These are phyloP conservation scores for Trichoderma lentiforme DNA, from an alignment of 2,329 filamentous ascomycete genomes.

Conservation along the genomic window DNA sequence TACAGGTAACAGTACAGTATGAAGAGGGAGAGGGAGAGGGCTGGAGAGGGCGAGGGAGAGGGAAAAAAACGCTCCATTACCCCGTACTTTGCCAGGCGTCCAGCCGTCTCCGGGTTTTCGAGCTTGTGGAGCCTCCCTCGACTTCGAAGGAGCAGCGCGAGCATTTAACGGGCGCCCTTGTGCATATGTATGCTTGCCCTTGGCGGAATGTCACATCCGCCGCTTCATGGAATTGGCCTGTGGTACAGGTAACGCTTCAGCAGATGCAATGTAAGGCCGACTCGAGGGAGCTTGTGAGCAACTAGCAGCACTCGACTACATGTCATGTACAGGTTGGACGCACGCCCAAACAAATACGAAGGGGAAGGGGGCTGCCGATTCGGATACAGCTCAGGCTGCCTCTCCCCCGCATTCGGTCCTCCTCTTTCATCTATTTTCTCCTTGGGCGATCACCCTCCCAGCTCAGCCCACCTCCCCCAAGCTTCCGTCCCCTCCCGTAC, in stretches of 20 bases:
- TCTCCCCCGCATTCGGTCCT: conserved; percentile 8
- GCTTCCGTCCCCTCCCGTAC: conserved; percentile 19
- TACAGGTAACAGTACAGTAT: background rate
- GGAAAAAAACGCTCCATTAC: background rate
- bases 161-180: conserved; percentile 15
- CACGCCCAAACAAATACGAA: conserved; percentile 5
- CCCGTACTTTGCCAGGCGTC: conserved; percentile 2
- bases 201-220: conserved; percentile 12
- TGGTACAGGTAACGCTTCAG: background rate
- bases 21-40: background rate
- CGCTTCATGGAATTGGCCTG: background rate
- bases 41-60: background rate
- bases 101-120: conserved; percentile 10
- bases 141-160: conserved; percentile 13
- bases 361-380: background rate
- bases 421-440: conserved; percentile 4
- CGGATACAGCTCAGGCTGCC: conserved; percentile 4
- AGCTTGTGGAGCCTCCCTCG: conserved; percentile 13
- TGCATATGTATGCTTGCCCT: conserved; percentile 13
- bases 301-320: background rate
- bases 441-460: conserved; percentile 13
- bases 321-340: background rate
- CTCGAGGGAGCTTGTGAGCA: background rate
- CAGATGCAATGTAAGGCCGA: background rate
- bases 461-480: conserved; percentile 18